Evolutionary conservation across 164 flowering plant species (phyloP), one percentile per base, ranked within the genome.

Genomic region (Akebia trifoliata): DNA sequence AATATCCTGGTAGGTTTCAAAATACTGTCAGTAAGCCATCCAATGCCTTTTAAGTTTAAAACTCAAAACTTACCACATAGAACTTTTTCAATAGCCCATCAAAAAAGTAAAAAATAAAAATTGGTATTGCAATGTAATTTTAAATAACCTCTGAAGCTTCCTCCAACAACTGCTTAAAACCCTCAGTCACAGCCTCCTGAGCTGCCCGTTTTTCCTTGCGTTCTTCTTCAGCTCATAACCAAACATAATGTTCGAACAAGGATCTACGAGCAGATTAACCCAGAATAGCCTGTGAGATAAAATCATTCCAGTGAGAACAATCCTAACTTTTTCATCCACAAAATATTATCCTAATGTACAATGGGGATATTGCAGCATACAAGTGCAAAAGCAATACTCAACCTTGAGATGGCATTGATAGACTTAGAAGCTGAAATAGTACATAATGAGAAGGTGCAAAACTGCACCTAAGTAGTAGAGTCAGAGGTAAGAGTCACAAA

Each of bases 151-250:
- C 83, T 50, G 83, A 78, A 53, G 92, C 97, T 69, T 85, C 97
- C 37, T 85, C 94, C 25, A 94, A 60, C 64, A 94, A 79, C 79
- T 86, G 86, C 77, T 80, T 94, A 76, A 90, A 94, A 52, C 87
- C 89, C 68, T 90, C 97, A 20, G 84, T 60, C 54, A 96, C 93
- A 76, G 97, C 96, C 71, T 77, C 90, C 61, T 90, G 97, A 64
- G 99, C 97, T 17, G 97, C 99, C 43, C 99, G 76, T 60, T 94
- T 94, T 80, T 94, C 99, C 69, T 86, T 94, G 24, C 97, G 87
- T 56, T 88, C 95, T 68, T 90, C 99, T 76, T 90, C 99, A 49
- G 97, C 99, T 53, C 99, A 90, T 62, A 93, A 90, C 32, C 90
- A 82, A 14, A 94, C 99, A 76, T 75, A 94, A 56, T 82, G 99